Base-by-base conservation (phyloP, 2,329 filamentous ascomycete genomes). In the Verticillium klebahnii region DNA sequence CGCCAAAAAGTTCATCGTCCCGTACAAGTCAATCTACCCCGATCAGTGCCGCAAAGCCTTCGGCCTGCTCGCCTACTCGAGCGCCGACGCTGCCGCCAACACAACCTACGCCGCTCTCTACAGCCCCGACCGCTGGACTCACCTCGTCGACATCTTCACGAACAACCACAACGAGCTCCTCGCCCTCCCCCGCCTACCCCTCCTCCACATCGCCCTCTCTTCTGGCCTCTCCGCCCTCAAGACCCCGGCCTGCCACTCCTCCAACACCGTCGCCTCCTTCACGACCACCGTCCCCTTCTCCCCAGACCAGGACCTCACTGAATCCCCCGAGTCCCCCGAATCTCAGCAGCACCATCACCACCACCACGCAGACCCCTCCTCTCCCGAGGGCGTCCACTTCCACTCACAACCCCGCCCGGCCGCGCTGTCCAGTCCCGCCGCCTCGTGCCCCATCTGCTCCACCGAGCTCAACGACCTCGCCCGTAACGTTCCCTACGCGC, bases 221-320 rank as follows among this genome's bases (percentile, higher is more conserved):
- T 93, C 93, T 0, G 95, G 95, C 8, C 85, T 99, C 11, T 97
- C 93, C 0, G 93, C 95, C 1, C 88, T 99, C 67, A 99, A 99
- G 76, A 98, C 95, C 1, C 95, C 95, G 0, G 89, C 92, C 17
- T 99, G 95, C 73, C 93, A 98, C 77, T 90, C 89, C 1, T 78
- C 81, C 25, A 14, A 9, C 34, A 36, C 85, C 6, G 58, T 1
- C 76, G 79, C 56, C 79, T 78, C 45, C 36, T 29, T 57, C 34
- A 17, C 54, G 19, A 50, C 45, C 45, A 50, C 45, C 5, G 17
- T 50, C n/a, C 45, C 19, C 45, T 50, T 50, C 45, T 50, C 45
- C 45, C 45, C 45, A 8, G 45, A 50, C n/a, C 45, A 50, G 19
- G n/a, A 50, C 45, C 45, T 23, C 45, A n/a, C 45, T 14, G n/a